These are phyloP conservation scores for Iris macrosiphon DNA, from an alignment of 106 monocot genomes.

Conservation along the genomic window DNA sequence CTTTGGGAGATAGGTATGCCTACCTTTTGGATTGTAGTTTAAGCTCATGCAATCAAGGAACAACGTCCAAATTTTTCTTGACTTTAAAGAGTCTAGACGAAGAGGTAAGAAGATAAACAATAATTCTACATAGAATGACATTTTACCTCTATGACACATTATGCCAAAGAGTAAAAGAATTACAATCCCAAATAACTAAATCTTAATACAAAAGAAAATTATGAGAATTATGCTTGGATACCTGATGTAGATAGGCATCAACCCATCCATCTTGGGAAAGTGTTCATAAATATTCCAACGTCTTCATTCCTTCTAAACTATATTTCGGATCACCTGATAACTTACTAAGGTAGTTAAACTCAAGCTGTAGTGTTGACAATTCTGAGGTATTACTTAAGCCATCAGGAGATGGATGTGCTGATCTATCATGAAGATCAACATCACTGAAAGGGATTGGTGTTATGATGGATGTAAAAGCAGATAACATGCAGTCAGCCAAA, in stretches of 20 bases:
- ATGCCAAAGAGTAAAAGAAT: too few species aligned
- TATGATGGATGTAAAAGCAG: conserved; percentile 79
- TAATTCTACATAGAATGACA: too few species aligned
- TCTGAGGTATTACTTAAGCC: conserved; percentile 94
- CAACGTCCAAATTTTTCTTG: too few species aligned
- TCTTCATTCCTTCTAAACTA: conserved; percentile 73
- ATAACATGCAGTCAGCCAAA: conserved; percentile 67
- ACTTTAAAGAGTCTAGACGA: too few species aligned
- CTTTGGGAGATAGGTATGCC: too few species aligned
- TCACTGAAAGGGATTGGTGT: conserved; percentile 92
- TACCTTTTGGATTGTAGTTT: too few species aligned
- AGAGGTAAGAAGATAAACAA: too few species aligned
- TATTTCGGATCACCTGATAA: conserved; percentile 81
- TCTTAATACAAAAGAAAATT: too few species aligned
- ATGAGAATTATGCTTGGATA: too few species aligned
- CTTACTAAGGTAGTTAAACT: conserved; percentile 87
- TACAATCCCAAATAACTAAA: too few species aligned
- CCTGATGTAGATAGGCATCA: conserved; percentile 95
- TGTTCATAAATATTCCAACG: conserved; percentile 63
- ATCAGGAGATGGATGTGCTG: conserved; percentile 83
- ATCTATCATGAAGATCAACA: conserved; percentile 60
- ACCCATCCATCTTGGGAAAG: conserved; percentile 81
- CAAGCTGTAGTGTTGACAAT: conserved; percentile 83
- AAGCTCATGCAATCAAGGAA: too few species aligned
- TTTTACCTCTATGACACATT: too few species aligned